Conservation (phyloP, 306 rosid genomes). For the Malus fusca region DNA sequence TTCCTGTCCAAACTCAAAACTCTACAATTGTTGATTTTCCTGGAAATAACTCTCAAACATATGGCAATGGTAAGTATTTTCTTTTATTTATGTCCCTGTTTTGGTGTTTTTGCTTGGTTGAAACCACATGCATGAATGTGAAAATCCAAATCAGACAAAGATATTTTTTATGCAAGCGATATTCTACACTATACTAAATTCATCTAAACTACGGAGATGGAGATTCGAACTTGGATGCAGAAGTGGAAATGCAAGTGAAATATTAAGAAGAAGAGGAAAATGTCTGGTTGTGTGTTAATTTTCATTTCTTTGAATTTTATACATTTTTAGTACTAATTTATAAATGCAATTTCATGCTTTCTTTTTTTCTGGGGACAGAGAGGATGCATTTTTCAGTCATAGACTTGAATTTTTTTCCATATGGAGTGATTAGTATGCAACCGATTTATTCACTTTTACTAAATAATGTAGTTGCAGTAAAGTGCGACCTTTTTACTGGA, state of each 20-base stretch:
- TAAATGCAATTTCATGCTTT: not conserved
- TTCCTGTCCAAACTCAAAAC: constrained; percentile 1
- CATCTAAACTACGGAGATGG: no score
- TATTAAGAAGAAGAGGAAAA: no score
- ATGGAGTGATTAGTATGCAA: not conserved
- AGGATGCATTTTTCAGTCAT: not conserved
- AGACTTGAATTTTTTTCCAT: not conserved
- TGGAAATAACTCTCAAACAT: constrained; percentile 1
- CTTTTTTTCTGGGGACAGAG: not conserved
- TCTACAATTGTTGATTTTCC: constrained; percentile 12
- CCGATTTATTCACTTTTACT: not conserved
- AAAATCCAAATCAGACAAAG: not conserved
- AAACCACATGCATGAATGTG: not conserved
- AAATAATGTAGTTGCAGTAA: constrained; percentile 17
- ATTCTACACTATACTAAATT: no score
- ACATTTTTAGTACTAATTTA: no score
- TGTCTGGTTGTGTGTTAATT: no score
- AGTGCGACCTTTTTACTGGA: constrained; percentile 71
- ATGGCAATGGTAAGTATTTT: constrained; percentile 23
- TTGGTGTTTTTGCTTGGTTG: not conserved
- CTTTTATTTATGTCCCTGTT: not conserved
- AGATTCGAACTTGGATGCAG: no score
- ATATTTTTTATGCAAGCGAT: no score
- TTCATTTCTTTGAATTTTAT: no score
- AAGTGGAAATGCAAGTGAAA: no score